Base-by-base conservation (phyloP, 2,329 filamentous ascomycete species). In the Seiridium cupressi region DNA sequence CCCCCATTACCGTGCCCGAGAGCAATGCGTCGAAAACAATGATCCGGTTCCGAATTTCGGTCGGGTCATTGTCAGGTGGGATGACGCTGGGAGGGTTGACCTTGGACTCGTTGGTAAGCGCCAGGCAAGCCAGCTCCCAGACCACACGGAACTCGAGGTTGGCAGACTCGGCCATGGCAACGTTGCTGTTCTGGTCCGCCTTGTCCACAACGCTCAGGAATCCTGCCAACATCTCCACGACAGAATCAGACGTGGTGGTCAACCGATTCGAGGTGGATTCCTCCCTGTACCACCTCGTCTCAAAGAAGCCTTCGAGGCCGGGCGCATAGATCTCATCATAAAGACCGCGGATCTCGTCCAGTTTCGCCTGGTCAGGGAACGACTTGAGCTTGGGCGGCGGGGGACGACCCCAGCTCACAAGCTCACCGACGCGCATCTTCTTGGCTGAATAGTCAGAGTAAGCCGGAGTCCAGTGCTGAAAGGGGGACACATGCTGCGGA, bases 201-300 rank as follows among this genome's bases (percentile, higher is more conserved):
- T 76, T 78, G 47, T 79, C 74, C 47, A 86, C 75, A 35, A 81
- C 77, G 47, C 80, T 77, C 44, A 93, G 80, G 65, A 93, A 88
- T 13, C 84, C 82, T 5, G 84, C 83, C 70, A 93, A 85, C 62
- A 89, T 84, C 57, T 88, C 85, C 66, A 89, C 79, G n/a, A 92
- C 77, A 35, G 78, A 76, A 35, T 80, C 76, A 13, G n/a, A 32
- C 69, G 90, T 79, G 55, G 77, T 74, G 59, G 78, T 77, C 60
- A 86, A 76, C n/a, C 79, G 73, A 61, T 77, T 74, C 11, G 73
- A 62, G 44, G 80, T 81, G 51, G 71, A 71, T 53, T 77, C 73
- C 58, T 75, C 75, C 42, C 79, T 85, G 76, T 92, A 97, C 93
- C 93, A 98, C 35, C 82, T 83, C 5, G 92, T 91, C 73, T 97